These are phyloP conservation scores for Rhododendron mucronatum DNA, from an alignment of 148 eudicot genomes.

Conservation along the genomic window DNA sequence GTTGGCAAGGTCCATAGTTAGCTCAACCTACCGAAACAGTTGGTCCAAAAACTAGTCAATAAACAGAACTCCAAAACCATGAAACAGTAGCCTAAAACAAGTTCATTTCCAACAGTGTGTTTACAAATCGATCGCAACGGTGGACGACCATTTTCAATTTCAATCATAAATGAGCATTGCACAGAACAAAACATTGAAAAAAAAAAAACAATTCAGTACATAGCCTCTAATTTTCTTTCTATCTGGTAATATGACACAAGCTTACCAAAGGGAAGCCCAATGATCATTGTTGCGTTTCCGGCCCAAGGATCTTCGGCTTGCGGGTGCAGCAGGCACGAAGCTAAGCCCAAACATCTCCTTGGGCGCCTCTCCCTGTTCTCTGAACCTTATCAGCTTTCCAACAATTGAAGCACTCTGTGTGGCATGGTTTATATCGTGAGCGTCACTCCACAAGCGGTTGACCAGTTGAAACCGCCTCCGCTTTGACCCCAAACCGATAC, in stretches of 20 bases:
- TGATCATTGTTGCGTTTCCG: conserved; percentile 40
- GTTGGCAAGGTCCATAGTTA: neutral
- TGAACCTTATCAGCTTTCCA: conserved; percentile 67
- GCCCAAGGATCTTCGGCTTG: conserved; percentile 51
- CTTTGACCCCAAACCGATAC: conserved; percentile 52
- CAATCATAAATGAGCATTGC: neutral
- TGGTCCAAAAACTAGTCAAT: neutral
- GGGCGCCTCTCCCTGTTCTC: conserved; percentile 55
- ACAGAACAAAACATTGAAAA: neutral
- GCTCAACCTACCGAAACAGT: neutral
- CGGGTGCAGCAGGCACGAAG: conserved; percentile 54
- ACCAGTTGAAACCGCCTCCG: conserved; percentile 63
- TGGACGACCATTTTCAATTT: neutral
- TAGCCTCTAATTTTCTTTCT: neutral
- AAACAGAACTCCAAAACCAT: neutral
- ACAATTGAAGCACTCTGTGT: conserved; percentile 57
- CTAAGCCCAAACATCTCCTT: conserved; percentile 93
- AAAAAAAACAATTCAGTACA: neutral
- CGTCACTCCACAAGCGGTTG: conserved; percentile 54
- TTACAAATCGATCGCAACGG: neutral
- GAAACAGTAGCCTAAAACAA: neutral
- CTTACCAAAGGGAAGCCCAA: conserved; percentile 37
- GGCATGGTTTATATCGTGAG: conserved; percentile 45
- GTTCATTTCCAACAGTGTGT: neutral
- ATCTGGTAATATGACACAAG: neutral